Evolutionary conservation across 306 rosid species (phyloP).

Genomic region (Sesbania bispinosa): DNA sequence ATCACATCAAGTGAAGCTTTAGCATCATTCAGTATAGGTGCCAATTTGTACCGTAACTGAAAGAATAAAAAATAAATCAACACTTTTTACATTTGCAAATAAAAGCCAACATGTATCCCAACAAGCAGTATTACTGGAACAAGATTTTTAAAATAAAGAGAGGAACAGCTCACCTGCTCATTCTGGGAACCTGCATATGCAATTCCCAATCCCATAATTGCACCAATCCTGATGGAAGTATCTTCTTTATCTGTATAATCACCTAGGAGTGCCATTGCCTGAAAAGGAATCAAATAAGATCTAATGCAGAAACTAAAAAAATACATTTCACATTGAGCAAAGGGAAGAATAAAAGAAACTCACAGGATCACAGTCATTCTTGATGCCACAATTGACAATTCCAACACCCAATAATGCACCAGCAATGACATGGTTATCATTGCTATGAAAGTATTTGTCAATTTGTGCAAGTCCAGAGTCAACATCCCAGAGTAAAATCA

Average conservation of each 20-base stretch:
- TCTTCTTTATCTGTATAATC: slow-evolving; percentile 87
- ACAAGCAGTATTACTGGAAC: neutral
- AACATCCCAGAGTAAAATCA: slow-evolving; percentile 93
- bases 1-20: slow-evolving; percentile 92
- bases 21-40: slow-evolving; percentile 70
- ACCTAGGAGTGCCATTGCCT: slow-evolving; percentile 82
- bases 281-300: slow-evolving; percentile 28
- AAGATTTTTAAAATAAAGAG: neutral
- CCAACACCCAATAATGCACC: slow-evolving; percentile 98
- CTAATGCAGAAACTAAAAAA: neutral
- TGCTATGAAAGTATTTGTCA: slow-evolving; percentile 94
- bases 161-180: slow-evolving; percentile 52
- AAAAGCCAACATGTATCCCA: neutral
- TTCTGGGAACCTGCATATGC: slow-evolving; percentile 92
- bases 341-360: slow-evolving; percentile 32
- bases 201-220: slow-evolving; percentile 96
- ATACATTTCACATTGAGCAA: neutral
- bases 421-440: slow-evolving; percentile 79
- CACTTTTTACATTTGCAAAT: neutral
- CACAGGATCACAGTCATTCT: slow-evolving; percentile 95
- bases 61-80: slow-evolving; percentile 15
- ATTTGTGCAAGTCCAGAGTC: slow-evolving; percentile 95
- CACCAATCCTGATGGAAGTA: slow-evolving; percentile 78
- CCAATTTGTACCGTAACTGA: slow-evolving; percentile 72
- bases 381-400: slow-evolving; percentile 80